phyloP scores from a whole-genome alignment of 768 basidiomycete species.

The Trametes elegans region DNA sequence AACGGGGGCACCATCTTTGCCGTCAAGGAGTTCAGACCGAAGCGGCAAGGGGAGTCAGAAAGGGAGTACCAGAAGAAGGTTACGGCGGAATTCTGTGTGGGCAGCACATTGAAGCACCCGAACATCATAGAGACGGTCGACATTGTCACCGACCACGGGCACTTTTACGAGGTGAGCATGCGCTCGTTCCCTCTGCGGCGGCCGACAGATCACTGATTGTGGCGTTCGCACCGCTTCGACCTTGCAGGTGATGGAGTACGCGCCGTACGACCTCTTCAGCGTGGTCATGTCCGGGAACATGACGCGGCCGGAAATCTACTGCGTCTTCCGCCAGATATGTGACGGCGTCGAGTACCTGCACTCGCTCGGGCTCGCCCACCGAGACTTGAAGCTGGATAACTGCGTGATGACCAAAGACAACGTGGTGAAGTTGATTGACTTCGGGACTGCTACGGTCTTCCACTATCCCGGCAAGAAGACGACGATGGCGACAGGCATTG shows the following conservation, averaged over 20 bases:
- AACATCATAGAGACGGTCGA: slow-evolving; percentile 99
- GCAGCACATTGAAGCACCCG: slow-evolving; percentile 87
- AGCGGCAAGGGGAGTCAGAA: slow-evolving; percentile 83
- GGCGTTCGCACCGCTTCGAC: background rate
- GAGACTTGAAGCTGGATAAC: slow-evolving; percentile 99
- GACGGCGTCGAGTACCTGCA: slow-evolving; percentile 98
- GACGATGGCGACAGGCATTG: slow-evolving; percentile 80
- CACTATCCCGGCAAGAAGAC: slow-evolving; percentile 92
- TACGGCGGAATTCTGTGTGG: slow-evolving; percentile 98
- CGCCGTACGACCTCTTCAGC: slow-evolving; percentile 96
- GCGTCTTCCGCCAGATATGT: slow-evolving; percentile 98
- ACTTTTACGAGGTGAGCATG: slow-evolving; percentile 89
- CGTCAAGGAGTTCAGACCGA: slow-evolving; percentile 96
- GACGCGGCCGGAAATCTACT: slow-evolving; percentile 97
- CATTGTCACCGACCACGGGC: slow-evolving; percentile 96
- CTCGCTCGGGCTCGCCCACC: slow-evolving; percentile 95
- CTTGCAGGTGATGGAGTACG: slow-evolving; percentile 96
- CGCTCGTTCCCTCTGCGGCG: background rate
- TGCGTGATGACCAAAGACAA: slow-evolving; percentile 97
- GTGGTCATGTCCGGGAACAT: slow-evolving; percentile 99
- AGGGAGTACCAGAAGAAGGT: slow-evolving; percentile 99
- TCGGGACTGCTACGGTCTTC: slow-evolving; percentile 99
- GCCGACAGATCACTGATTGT: slow-evolving; percentile 2
- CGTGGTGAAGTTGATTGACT: slow-evolving; percentile 98
- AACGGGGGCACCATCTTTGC: slow-evolving; percentile 85